Percentiles rank a stretch among this genome's conserved stretches.
phyloP scores from a whole-genome alignment of 2,329 filamentous ascomycete genomes.

The Cladosporium sp. region DNA sequence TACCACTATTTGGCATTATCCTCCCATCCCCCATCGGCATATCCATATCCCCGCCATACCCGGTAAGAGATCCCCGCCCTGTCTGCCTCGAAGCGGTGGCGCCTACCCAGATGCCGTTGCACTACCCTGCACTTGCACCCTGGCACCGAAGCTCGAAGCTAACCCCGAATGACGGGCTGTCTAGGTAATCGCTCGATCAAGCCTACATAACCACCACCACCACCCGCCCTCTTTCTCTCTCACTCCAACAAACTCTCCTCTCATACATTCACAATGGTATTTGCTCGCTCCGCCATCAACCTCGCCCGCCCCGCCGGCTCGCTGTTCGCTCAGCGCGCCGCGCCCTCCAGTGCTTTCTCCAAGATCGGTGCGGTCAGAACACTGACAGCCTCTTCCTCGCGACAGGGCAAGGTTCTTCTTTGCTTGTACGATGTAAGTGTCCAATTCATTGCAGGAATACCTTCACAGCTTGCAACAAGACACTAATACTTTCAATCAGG shows the following conservation, averaged over 20 bases:
- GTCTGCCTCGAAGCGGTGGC: neutral
- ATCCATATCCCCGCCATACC: conserved; percentile 11
- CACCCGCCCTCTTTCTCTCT: conserved; percentile 3
- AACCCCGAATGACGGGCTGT: conserved; percentile 18
- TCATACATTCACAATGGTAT: conserved; percentile 54
- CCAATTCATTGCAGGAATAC: neutral
- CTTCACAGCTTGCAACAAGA: conserved; percentile 2
- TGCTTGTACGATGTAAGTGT: conserved; percentile 86
- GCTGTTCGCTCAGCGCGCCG: conserved; percentile 48
- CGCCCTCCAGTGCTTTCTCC: conserved; percentile 43
- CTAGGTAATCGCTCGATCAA: conserved; percentile 18
- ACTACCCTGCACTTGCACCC: conserved; percentile 5
- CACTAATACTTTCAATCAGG: conserved; percentile 45
- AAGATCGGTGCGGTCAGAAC: conserved; percentile 57
- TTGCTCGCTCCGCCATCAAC: conserved; percentile 63
- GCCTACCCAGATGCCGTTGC: conserved; percentile 11
- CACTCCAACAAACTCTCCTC: conserved; percentile 11
- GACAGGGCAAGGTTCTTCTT: conserved; percentile 92
- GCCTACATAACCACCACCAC: conserved; percentile 17
- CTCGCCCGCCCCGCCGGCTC: conserved; percentile 58
- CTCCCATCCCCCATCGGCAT: neutral
- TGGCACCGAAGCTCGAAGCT: conserved; percentile 10
- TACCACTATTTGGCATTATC: conserved; percentile 1
- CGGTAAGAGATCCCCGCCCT: conserved; percentile 19
- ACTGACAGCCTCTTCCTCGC: conserved; percentile 65